Conservation (phyloP, 805 yeast genomes). For the Grigorovia transvaalensis region DNA sequence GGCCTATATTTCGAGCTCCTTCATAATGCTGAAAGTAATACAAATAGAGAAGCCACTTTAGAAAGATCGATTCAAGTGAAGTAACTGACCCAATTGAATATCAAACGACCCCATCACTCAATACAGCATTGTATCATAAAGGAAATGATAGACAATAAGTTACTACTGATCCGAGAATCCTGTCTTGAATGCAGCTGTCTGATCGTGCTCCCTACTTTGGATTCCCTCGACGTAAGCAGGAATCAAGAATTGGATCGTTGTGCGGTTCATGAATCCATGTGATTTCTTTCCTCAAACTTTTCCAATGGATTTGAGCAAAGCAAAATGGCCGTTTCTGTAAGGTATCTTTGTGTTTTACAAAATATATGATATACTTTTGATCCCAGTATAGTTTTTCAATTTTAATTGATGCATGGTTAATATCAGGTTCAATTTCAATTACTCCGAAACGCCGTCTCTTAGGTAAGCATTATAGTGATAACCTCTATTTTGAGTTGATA, state of each 20-base stretch:
- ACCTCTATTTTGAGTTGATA: constrained; percentile 5
- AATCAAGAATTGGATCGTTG: constrained; percentile 1
- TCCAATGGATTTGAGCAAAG: constrained; percentile 5
- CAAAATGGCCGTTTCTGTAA: constrained; percentile 1
- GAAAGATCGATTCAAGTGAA: too few species aligned
- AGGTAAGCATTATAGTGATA: constrained; percentile 81
- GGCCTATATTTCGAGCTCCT: too few species aligned
- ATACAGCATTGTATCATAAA: too few species aligned
- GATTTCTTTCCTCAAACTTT: neutral
- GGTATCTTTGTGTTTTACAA: constrained; percentile 3
- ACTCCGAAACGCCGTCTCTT: constrained; percentile 47
- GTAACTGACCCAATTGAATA: too few species aligned
- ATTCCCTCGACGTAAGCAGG: constrained; percentile 11
- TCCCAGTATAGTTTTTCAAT: constrained; percentile 26
- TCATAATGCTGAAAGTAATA: too few species aligned
- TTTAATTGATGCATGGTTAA: constrained; percentile 16
- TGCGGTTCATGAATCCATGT: neutral
- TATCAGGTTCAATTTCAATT: constrained; percentile 33
- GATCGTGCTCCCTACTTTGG: constrained; percentile 14
- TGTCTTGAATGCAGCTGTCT: constrained; percentile 10
- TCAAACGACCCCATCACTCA: too few species aligned
- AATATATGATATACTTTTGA: constrained; percentile 25
- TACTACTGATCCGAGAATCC: neutral
- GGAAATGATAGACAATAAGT: too few species aligned
- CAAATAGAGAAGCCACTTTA: too few species aligned